Evolutionary conservation across 495 filamentous ascomycete genomes (phyloP).

Genomic region (Rhypophila decipiens): DNA sequence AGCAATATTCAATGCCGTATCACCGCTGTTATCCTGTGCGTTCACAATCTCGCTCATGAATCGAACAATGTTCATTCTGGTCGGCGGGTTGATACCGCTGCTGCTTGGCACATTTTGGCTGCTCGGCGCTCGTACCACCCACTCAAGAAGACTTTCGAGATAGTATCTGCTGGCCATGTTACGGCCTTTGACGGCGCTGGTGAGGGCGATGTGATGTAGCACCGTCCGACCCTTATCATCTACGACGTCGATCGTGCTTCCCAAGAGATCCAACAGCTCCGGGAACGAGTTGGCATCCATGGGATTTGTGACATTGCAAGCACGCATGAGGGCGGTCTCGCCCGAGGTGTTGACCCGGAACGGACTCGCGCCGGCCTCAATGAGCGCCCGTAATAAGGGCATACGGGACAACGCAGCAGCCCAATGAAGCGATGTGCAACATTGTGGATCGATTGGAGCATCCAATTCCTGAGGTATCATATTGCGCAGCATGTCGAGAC

Average conservation of each 20-base stretch:
- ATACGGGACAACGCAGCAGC: conserved; percentile 90
- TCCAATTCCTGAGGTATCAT: conserved; percentile 81
- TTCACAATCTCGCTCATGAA: conserved; percentile 98
- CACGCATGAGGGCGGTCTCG: conserved; percentile 86
- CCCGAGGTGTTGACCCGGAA: conserved; percentile 79
- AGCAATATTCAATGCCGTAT: conserved; percentile 90
- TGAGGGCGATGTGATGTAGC: conserved; percentile 90
- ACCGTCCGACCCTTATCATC: conserved; percentile 88
- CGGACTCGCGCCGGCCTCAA: conserved; percentile 77
- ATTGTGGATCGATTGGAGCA: conserved; percentile 76
- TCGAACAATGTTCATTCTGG: conserved; percentile 72
- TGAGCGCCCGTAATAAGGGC: conserved; percentile 68
- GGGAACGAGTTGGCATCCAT: conserved; percentile 74
- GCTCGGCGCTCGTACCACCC: conserved; percentile 72
- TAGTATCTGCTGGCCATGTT: conserved; percentile 84
- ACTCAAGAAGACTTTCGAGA: conserved; percentile 85
- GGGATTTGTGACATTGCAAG: conserved; percentile 84
- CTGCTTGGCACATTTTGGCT: conserved; percentile 42
- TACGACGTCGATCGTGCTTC: conserved; percentile 81
- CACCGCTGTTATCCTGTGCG: conserved; percentile 80
- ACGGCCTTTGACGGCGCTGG: conserved; percentile 85
- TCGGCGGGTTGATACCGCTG: conserved; percentile 26
- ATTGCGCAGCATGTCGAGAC: conserved; percentile 38
- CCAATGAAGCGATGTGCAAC: conserved; percentile 91
- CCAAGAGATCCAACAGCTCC: conserved; percentile 79